These are phyloP conservation scores for Yamadazyma sp. DNA, from an alignment of 805 yeast genomes.

Conservation along the genomic window DNA sequence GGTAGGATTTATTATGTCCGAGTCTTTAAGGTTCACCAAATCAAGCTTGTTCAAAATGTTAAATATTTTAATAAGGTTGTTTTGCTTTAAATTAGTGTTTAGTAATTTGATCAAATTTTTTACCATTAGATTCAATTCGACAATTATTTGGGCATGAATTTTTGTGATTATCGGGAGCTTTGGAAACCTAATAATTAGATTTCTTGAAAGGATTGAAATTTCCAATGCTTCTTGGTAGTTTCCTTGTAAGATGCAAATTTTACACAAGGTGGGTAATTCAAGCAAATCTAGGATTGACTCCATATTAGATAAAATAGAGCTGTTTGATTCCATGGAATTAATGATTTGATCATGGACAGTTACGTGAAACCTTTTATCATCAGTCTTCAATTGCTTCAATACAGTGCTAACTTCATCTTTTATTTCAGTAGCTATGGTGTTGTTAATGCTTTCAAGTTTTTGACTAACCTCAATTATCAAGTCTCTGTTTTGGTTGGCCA, in stretches of 20 bases:
- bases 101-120: constrained; percentile 66
- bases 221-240: constrained; percentile 89
- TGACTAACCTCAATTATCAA: constrained; percentile 43
- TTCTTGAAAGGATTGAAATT: constrained; percentile 68
- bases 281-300: constrained; percentile 74
- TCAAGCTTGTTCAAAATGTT: constrained; percentile 72
- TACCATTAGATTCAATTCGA: constrained; percentile 64
- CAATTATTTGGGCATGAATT: constrained; percentile 51
- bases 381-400: constrained; percentile 11
- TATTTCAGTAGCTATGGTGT: constrained; percentile 21
- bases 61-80: constrained; percentile 74
- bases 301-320: constrained; percentile 54
- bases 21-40: constrained; percentile 66
- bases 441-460: constrained; percentile 33
- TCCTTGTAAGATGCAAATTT: constrained; percentile 82
- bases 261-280: constrained; percentile 79
- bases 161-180: constrained; percentile 50
- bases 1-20: constrained; percentile 58
- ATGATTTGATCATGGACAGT: constrained; percentile 23
- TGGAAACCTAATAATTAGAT: constrained; percentile 70
- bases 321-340: constrained; percentile 23
- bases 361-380: constrained; percentile 7
- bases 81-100: constrained; percentile 73
- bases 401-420: constrained; percentile 17
- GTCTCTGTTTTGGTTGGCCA: constrained; percentile 43